Percentiles rank a stretch among this genome's conserved stretches.
phyloP scores from a whole-genome alignment of 495 filamentous ascomycete species.

The Hyaloscypha hepaticicola region DNA sequence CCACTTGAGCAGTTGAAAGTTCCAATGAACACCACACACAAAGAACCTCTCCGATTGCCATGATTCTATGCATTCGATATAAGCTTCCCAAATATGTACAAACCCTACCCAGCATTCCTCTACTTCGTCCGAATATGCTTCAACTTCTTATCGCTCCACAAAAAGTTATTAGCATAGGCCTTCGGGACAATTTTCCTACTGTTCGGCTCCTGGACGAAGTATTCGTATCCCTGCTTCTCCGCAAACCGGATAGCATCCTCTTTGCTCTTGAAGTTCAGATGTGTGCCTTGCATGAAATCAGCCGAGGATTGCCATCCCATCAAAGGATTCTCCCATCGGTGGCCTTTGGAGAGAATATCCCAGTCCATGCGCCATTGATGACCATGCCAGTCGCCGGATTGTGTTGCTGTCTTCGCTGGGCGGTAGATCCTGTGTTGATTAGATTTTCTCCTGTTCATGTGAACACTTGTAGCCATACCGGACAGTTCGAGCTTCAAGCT shows the following conservation, averaged over 20 bases:
- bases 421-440: constrained; percentile 72
- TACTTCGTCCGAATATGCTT: constrained; percentile 94
- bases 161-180: constrained; percentile 95
- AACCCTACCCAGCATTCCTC: background rate
- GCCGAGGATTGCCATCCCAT: constrained; percentile 99
- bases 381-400: constrained; percentile 81
- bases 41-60: background rate
- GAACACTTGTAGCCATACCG: constrained; percentile 55
- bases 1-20: no score
- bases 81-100: constrained; percentile 29
- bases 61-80: background rate
- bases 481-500: constrained; percentile 89
- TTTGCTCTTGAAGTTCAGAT: constrained; percentile 86
- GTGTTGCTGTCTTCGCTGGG: constrained; percentile 86
- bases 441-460: background rate
- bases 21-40: no score
- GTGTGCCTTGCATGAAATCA: constrained; percentile 88
- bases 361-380: constrained; percentile 98
- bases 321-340: constrained; percentile 96
- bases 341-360: constrained; percentile 81
- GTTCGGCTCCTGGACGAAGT: constrained; percentile 97
- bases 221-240: constrained; percentile 98
- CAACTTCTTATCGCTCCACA: constrained; percentile 78
- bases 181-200: constrained; percentile 81
- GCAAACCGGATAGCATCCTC: constrained; percentile 95